Conservation (phyloP, 805 yeast species). For the Blastobotrys mokoenaii region DNA sequence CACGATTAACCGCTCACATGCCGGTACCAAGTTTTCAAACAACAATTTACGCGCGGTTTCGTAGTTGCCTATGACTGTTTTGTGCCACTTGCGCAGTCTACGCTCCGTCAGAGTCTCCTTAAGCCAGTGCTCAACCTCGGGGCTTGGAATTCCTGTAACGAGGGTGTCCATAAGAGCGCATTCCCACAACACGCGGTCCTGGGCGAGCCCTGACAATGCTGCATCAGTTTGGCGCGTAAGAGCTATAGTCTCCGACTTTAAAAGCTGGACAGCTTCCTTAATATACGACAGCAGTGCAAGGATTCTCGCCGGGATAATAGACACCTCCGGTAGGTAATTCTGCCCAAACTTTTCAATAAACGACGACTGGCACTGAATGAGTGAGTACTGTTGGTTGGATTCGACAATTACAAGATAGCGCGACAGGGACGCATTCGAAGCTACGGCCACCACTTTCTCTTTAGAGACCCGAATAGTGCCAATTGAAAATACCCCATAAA, state of each 20-base stretch:
- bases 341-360: conserved; percentile 26
- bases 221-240: neutral
- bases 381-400: neutral
- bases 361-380: conserved; percentile 11
- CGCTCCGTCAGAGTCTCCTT: conserved; percentile 49
- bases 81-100: conserved; percentile 41
- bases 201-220: conserved; percentile 20
- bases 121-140: conserved; percentile 40
- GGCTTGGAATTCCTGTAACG: conserved; percentile 41
- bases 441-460: conserved; percentile 6
- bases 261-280: conserved; percentile 23
- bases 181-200: conserved; percentile 25
- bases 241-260: conserved; percentile 25
- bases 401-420: conserved; percentile 4
- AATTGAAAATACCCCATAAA: conserved; percentile 30
- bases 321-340: conserved; percentile 26
- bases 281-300: conserved; percentile 29
- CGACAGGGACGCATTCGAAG: conserved; percentile 7
- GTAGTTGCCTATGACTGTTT: conserved; percentile 36
- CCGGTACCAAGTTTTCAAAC: conserved; percentile 39
- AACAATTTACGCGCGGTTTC: conserved; percentile 35
- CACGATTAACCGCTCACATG: conserved; percentile 40
- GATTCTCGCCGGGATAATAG: conserved; percentile 31
- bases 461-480: conserved; percentile 14
- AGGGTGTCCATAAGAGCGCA: conserved; percentile 35